Percentiles rank a stretch among this genome's conserved stretches.
phyloP scores from a whole-genome alignment of 352 stramenopile species.

The Elongisporangium senticosum region DNA sequence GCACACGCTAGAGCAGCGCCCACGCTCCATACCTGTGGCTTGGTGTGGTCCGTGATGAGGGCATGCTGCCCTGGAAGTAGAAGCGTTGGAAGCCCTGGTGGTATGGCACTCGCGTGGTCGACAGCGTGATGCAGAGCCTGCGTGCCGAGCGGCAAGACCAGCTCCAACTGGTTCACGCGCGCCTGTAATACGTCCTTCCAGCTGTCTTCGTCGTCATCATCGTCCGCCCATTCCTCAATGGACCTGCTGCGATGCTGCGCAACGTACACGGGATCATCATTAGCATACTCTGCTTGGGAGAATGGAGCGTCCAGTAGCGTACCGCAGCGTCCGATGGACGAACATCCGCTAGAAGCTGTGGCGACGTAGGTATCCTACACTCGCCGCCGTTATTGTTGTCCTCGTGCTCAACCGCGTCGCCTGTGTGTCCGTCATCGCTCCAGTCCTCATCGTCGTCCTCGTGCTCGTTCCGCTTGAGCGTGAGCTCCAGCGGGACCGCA shows the following conservation, averaged over 20 bases:
- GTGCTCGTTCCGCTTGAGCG: slow-evolving; percentile 2
- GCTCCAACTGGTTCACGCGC: slow-evolving; percentile 69
- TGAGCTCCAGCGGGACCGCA: neutral
- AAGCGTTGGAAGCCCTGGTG: neutral
- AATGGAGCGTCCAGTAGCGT: neutral
- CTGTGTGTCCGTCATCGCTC: slow-evolving; percentile 31
- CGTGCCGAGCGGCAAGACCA: slow-evolving; percentile 43
- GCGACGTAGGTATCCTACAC: neutral
- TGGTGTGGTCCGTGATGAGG: neutral
- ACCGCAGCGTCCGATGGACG: neutral
- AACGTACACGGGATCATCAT: neutral
- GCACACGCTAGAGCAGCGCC: too few relatives aligned
- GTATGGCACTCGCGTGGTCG: neutral
- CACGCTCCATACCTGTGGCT: neutral
- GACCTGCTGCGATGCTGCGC: slow-evolving; percentile 31
- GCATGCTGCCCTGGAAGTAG: neutral
- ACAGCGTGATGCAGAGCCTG: slow-evolving; percentile 3
- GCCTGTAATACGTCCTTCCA: slow-evolving; percentile 78
- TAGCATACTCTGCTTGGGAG: neutral
- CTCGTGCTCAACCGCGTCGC: slow-evolving; percentile 5
- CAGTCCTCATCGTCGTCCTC: slow-evolving; percentile 42
- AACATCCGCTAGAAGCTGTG: neutral
- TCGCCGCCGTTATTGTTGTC: slow-evolving; percentile 12
- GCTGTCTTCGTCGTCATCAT: slow-evolving; percentile 74
- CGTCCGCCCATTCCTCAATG: slow-evolving; percentile 72